These are phyloP conservation scores for Lagenidium giganteum DNA, from an alignment of 352 stramenopile genomes.

Conservation along the genomic window DNA sequence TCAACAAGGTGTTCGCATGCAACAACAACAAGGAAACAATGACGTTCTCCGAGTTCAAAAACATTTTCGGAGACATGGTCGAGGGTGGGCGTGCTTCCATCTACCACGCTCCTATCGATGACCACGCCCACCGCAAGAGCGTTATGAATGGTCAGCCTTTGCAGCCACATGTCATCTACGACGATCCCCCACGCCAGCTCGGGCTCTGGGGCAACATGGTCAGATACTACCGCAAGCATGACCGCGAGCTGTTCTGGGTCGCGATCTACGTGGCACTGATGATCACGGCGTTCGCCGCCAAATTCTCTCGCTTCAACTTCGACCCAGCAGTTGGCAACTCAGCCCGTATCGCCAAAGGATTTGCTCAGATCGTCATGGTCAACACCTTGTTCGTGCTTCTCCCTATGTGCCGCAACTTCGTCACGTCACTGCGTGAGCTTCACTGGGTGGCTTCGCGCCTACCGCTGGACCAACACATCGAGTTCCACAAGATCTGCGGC, in stretches of 20 bases:
- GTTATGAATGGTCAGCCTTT: too few species aligned
- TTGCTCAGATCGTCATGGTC: conserved; percentile 52
- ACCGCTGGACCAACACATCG: conserved; percentile 50
- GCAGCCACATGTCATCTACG: too few species aligned
- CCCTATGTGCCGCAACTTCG: conserved; percentile 60
- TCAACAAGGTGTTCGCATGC: conserved; percentile 35
- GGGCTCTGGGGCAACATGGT: conserved; percentile 15
- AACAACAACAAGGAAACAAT: conserved; percentile 29
- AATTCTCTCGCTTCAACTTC: conserved; percentile 24
- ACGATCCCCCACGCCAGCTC: too few species aligned
- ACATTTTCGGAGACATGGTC: conserved; percentile 28
- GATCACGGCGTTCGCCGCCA: conserved; percentile 30
- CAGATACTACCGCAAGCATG: conserved; percentile 35
- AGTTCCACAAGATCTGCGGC: conserved; percentile 62
- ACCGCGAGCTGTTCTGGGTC: conserved; percentile 33
- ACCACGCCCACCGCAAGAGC: too few species aligned
- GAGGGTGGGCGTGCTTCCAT: conserved; percentile 17
- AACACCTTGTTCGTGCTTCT: conserved; percentile 65
- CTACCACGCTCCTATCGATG: conserved; percentile 9
- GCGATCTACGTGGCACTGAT: conserved; percentile 34
- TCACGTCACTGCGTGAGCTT: conserved; percentile 44
- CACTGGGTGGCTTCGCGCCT: conserved; percentile 39
- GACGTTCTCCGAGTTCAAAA: conserved; percentile 39
- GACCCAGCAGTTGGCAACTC: conserved; percentile 50
- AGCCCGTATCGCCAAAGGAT: conserved; percentile 47